Evolutionary conservation across 768 basidiomycete species (phyloP), one percentile per base, ranked within the genome.

Genomic region (Agrocybe pediades): DNA sequence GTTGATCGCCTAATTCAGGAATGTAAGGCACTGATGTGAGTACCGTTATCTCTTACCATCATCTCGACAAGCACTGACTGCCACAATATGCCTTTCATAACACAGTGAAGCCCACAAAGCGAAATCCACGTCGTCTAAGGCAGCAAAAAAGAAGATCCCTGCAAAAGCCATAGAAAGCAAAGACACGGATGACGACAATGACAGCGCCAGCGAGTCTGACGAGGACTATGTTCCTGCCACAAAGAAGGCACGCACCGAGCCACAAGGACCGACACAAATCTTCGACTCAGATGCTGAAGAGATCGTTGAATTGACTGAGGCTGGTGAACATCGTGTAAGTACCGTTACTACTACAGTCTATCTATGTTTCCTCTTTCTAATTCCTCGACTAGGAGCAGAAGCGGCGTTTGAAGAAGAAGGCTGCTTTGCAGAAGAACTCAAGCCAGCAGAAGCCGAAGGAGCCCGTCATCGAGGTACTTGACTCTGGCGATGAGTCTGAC

Each of bases 401-500:
- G 15, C 29, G 29, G 15, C 29, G 15, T 6, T 7, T 7, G 29
- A 30, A 30, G 15, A 30, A 6, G 6, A 30, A 30, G 29, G 29
- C 15, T 6, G 29, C 6, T 30, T 6, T 15, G 15, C 7, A 30
- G 6, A 6, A 30, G 6, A 30, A 7, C 29, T 15, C 15, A 30
- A 30, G 29, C 29, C 29, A 15, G 5, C 15, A 43, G 21, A 43
- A 43, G 42, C 13, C n/a, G 21, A 20, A 43, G 20, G 42, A 16
- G 24, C 6, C 21, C 5, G 25, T 45, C 23, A 8, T 11, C 4
- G 15, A 41, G 21, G 39, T 44, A 7, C 48, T 57, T 9, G 49
- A 62, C 40, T 62, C 63, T 30, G 61, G 57, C 44, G 54, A 60
- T 20, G 56, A 62, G 21, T 62, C 61, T 0, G 61, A 64, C 50